Evolutionary conservation across 495 filamentous ascomycete genomes (phyloP), one percentile per base, ranked within the genome.

Genomic region (Collariella sp.): DNA sequence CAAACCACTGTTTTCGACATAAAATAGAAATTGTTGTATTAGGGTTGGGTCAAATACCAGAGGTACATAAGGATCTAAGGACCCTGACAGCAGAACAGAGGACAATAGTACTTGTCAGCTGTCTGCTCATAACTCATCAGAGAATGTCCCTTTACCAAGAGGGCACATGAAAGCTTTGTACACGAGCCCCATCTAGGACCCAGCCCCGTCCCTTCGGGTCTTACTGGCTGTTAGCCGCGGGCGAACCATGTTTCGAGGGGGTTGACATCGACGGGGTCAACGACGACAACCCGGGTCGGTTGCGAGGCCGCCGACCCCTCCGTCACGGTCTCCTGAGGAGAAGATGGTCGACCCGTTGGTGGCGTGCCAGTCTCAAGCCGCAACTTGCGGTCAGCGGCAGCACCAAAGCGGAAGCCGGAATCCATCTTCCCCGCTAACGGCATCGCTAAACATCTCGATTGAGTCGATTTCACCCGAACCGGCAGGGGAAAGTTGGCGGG

Each of bases 321-420:
- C 10, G 10, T 19, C 35, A 19, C 15, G 40, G 38, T 45, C 41
- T 36, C 12, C 44, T 22, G 12, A 31, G 19, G 29, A 33, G 22
- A 23, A 7, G 15, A 31, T 29, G 34, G 15, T 22, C 46, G 20
- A 52, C 39, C 35, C 51, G 31, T 41, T 16, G 54, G 34, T 42
- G 38, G 35, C 20, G 23, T 42, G 42, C 43, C 49, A 34, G 48
- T 57, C 52, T 52, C 55, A 52, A 52, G 24, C 45, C 49, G 41
- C 51, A 55, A 59, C 34, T 59, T 59, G 48, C 43, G 55, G 55
- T 57, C 55, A 52, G 49, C 41, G 45, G 45, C 22, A 43, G 20
- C 2, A 35, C 36, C 20, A 43, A 55, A 55, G 35, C 45, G 53
- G 45, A 35, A 55, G 24, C 22, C 46, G 46, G 46, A 34, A 34